A percentile compares a stretch with the other conserved stretches of the same genome.
Evolutionary conservation across 495 filamentous ascomycete species (phyloP).

Genomic region (Xylaria scruposa): DNA sequence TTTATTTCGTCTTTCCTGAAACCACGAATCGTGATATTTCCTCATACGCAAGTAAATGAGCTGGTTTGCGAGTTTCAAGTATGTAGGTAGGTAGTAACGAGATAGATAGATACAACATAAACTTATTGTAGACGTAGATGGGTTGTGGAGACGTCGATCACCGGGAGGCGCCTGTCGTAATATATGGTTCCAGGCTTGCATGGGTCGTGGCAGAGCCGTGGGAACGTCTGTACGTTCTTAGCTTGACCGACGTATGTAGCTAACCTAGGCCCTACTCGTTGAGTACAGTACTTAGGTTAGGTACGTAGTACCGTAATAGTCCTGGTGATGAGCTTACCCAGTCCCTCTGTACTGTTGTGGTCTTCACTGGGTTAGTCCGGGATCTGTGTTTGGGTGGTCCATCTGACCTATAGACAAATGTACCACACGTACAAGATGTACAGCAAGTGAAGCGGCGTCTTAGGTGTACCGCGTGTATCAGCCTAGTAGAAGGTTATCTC

Average conservation of each 20-base stretch:
- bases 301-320: slow-evolving; percentile 17
- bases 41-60: slow-evolving; percentile 1
- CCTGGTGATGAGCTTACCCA: slow-evolving; percentile 18
- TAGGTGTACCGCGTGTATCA: slow-evolving; percentile 19
- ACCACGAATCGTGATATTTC: slow-evolving; percentile 12
- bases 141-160: slow-evolving; percentile 44
- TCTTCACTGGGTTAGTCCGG: slow-evolving; percentile 21
- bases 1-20: slow-evolving; percentile 7
- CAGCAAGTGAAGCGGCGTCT: slow-evolving; percentile 17
- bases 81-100: slow-evolving; percentile 23
- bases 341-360: slow-evolving; percentile 19
- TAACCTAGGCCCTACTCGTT: slow-evolving; percentile 17
- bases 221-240: slow-evolving; percentile 32
- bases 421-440: slow-evolving; percentile 19
- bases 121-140: slow-evolving; percentile 27
- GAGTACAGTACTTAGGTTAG: slow-evolving; percentile 9
- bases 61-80: slow-evolving; percentile 22
- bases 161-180: slow-evolving; percentile 42
- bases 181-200: slow-evolving; percentile 37
- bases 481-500: slow-evolving; percentile 19
- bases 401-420: slow-evolving; percentile 27
- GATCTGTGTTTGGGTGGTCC: slow-evolving; percentile 6
- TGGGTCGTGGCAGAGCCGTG: slow-evolving; percentile 21
- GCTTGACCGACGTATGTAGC: slow-evolving; percentile 29
- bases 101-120: slow-evolving; percentile 29